These are phyloP conservation scores for Williopsis jadinii DNA, from an alignment of 1,139 yeast genomes.

Conservation along the genomic window DNA sequence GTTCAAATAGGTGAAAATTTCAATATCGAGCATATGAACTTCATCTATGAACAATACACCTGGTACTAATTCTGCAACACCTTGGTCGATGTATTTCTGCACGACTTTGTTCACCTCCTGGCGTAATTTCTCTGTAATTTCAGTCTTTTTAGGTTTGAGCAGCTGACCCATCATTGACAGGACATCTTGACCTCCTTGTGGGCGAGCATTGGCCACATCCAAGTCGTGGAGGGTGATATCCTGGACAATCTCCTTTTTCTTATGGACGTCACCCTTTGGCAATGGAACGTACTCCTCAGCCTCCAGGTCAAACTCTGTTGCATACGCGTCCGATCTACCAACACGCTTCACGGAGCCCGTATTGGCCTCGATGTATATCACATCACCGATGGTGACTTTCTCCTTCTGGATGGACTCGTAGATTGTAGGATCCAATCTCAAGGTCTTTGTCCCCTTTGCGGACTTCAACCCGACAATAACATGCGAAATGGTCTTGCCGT, in stretches of 20 bases:
- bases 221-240: conserved; percentile 94
- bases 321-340: conserved; percentile 96
- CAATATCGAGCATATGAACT: conserved; percentile 96
- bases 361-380: conserved; percentile 92
- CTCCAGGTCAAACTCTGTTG: conserved; percentile 95
- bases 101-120: conserved; percentile 93
- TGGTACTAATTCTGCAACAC: conserved; percentile 95
- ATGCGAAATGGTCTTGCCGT: conserved; percentile 93
- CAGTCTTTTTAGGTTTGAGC: conserved; percentile 95
- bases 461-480: conserved; percentile 93
- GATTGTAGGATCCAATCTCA: conserved; percentile 90
- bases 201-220: conserved; percentile 94
- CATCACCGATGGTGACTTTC: conserved; percentile 91
- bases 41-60: conserved; percentile 97
- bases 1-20: conserved; percentile 89
- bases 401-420: conserved; percentile 96
- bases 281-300: conserved; percentile 98
- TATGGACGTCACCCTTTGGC: conserved; percentile 98
- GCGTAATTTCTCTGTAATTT: conserved; percentile 92
- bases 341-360: conserved; percentile 97
- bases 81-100: conserved; percentile 93
- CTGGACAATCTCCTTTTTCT: conserved; percentile 96
- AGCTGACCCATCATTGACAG: conserved; percentile 98
- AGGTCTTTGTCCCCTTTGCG: conserved; percentile 90
- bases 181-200: conserved; percentile 98